Percentiles rank a stretch among this genome's conserved stretches.
These are phyloP conservation scores for Chlorella variabilis DNA, from an alignment of 163 green algal genomes.

Conservation along the genomic window DNA sequence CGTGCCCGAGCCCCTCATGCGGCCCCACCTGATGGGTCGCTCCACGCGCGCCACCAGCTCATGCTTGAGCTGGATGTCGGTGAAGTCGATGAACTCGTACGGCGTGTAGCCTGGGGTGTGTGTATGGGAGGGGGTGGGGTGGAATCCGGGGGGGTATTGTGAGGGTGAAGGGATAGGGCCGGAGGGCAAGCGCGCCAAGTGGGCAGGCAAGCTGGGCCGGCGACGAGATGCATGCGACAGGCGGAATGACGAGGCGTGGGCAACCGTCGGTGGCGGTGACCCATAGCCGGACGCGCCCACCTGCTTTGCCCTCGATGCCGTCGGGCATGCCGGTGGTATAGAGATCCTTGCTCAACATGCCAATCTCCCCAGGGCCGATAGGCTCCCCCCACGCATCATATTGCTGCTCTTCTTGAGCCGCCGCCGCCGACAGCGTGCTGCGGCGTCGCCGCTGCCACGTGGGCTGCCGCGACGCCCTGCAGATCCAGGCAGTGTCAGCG, in stretches of 20 bases:
- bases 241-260: not conserved
- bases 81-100: slow-evolving; percentile 59
- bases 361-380: not conserved
- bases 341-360: slow-evolving; percentile 5
- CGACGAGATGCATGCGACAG: too few relatives aligned
- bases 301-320: not conserved
- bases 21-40: slow-evolving; percentile 37
- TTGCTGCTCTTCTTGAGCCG: not conserved
- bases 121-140: too few relatives aligned
- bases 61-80: slow-evolving; percentile 47
- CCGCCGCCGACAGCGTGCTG: not conserved
- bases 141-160: not conserved
- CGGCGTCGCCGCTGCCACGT: not conserved
- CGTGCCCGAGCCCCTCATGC: too few relatives aligned
- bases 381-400: not conserved
- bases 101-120: slow-evolving; percentile 54
- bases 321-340: not conserved
- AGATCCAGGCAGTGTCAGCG: not conserved
- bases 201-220: too few relatives aligned
- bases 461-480: not conserved
- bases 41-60: slow-evolving; percentile 54
- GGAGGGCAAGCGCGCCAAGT: not conserved
- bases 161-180: not conserved
- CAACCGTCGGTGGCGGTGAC: too few relatives aligned
- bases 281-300: not conserved